Base-by-base conservation (phyloP, 1,284 basidiomycete species). In the Cutaneotrichosporon sp. region DNA sequence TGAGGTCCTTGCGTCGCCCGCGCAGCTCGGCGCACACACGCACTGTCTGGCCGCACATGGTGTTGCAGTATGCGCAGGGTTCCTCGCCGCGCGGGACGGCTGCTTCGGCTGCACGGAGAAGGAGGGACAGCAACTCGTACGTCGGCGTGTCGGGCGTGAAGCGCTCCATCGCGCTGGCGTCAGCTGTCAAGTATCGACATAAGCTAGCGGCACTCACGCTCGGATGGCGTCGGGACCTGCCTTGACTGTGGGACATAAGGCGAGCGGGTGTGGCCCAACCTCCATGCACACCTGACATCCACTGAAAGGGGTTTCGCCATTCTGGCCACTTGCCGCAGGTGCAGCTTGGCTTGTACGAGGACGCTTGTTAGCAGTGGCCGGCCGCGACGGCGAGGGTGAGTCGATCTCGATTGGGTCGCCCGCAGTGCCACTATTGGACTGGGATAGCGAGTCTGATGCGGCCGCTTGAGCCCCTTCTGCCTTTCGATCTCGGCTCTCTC, bases 51-150 rank as follows among this genome's bases (percentile, higher is more conserved):
- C 62, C 63, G 42, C 70, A 72, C 3, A 29, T 19, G 1, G 12
- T 34, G 16, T 54, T 54, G 51, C 70, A 72, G 56, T 64, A 70
- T 3, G 66, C 46, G 38, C 69, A 71, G 0, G n/a, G 29, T n/a
- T 41, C 34, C 19, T 34, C 39, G 32, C 37, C 31, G 19, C 49
- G 24, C 25, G 34, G 29, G 2, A 33, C 35, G 10, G 48, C 49
- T 7, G 42, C 49, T 20, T 52, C 25, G 8, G 17, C 17, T 10
- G 48, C 35, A 1, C 38, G 17, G 19, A 49, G 42, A 6, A 59
- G 34, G 25, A 29, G 41, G 14, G 33, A 50, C n/a, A 59, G 45
- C 17, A 52, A 29, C 12, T 31, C 27, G 39, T 46, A 45, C 16
- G 54, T 26, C 7, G 33, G 26, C 22, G 55, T 43, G n/a, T 29